Base-by-base conservation (phyloP, 495 filamentous ascomycete genomes). In the Cairneyella variabilis region DNA sequence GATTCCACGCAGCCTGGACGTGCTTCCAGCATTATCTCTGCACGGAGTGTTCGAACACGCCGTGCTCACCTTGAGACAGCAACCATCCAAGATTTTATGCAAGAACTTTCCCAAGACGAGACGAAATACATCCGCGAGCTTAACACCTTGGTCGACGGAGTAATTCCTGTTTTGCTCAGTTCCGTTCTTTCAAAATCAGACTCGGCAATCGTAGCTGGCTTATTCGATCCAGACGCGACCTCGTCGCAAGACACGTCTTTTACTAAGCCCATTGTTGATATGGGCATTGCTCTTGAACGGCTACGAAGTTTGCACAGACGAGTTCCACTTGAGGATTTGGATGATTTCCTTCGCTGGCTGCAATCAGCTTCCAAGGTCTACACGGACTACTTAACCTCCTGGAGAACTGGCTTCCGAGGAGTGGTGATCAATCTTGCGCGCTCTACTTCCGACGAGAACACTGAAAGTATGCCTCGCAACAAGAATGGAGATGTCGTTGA, bases 331-430 rank as follows among this genome's bases (percentile, higher is more conserved):
- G 75, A 83, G 16, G 76, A 90, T 61, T 65, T 82, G 11, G 78
- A 85, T 41, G 74, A 79, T 9, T 71, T 99, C 25, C 72, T 93
- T 20, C 73, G 71, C 12, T 99, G 95, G 95, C 87, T 92, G 0
- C 79, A 85, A 50, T 79, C 78, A 40, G 84, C 88, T 3, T 78
- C 86, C 50, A 79, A 80, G 57, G 74, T 92, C 10, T 99, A 99
- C 66, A 76, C 83, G 32, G 85, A 93, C 56, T 99, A 97, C 65
- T 76, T 99, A 20, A 82, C 82, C 53, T 84, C 88, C 32, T 99
- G 93, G 93, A 78, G 92, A 42, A 78, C 96, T 49, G 93, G 93
- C 3, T 99, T 99, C 69, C 86, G 96, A 60, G 92, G 95, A 68
- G 84, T 97, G 18, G 86, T 97, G 49, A 88, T 99, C 60, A 96